Evolutionary conservation across 2,329 filamentous ascomycete species (phyloP).

Genomic region (Aureobasidium namibiae): DNA sequence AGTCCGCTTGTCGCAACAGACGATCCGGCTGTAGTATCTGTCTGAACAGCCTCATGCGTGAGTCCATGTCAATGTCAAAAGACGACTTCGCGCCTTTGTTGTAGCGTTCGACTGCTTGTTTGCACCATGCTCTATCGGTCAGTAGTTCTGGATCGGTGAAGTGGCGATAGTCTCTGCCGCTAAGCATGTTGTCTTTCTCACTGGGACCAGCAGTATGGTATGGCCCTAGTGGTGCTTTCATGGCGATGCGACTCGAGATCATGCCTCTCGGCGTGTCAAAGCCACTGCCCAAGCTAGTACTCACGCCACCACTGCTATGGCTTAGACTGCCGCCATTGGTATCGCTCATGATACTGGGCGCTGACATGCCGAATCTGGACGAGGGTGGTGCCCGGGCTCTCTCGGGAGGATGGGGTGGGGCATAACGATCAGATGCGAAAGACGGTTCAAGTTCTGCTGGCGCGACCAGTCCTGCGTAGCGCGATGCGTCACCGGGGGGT

Average conservation of each 20-base stretch:
- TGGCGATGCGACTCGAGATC: not conserved
- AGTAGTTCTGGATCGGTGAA: conserved; percentile 65
- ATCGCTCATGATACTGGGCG: not conserved
- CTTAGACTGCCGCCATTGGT: not conserved
- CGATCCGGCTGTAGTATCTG: conserved; percentile 61
- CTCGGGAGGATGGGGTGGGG: not conserved
- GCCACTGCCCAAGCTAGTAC: not conserved
- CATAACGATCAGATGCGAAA: not conserved
- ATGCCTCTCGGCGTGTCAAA: conserved; percentile 1
- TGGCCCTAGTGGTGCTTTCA: not conserved
- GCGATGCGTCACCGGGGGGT: not conserved
- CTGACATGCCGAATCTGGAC: not conserved
- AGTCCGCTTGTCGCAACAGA: conserved; percentile 25
- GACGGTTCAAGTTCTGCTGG: not conserved
- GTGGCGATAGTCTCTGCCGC: conserved; percentile 68
- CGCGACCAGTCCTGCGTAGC: not conserved
- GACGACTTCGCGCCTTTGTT: conserved; percentile 75
- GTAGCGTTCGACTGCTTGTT: conserved; percentile 71
- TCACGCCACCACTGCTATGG: not conserved
- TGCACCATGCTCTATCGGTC: conserved; percentile 78
- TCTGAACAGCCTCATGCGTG: conserved; percentile 61
- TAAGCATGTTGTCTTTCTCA: conserved; percentile 87
- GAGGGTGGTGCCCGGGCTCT: not conserved
- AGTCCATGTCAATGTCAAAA: conserved; percentile 55
- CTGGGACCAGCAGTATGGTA: conserved; percentile 24